A percentile compares a stretch with the other conserved stretches of the same genome.
Conservation (phyloP, 31 red algal species). For the Porphyra umbilicalis region DNA sequence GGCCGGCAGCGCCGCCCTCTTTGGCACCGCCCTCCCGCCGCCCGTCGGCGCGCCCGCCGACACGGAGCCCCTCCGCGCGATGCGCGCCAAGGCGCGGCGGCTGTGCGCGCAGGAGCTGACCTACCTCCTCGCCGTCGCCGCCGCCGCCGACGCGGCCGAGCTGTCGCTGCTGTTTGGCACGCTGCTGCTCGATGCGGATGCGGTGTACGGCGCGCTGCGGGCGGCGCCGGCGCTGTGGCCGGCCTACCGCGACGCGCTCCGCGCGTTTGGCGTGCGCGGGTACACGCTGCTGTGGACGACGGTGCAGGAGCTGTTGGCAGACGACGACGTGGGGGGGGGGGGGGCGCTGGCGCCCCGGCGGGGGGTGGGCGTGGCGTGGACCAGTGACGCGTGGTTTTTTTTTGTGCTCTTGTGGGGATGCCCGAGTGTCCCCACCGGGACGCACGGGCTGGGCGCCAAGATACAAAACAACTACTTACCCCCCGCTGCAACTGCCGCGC, state of each 20-base stretch:
- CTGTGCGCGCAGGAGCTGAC: slow-evolving; percentile 42
- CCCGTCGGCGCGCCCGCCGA: slow-evolving; percentile 33
- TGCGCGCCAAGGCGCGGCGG: slow-evolving; percentile 41
- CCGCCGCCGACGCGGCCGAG: slow-evolving; percentile 40
- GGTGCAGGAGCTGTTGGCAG: slow-evolving; percentile 34
- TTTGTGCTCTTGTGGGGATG: too few relatives aligned
- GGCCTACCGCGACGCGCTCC: slow-evolving; percentile 53
- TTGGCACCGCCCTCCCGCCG: slow-evolving; percentile 40
- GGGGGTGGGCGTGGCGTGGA: background rate
- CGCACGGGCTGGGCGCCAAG: too few relatives aligned
- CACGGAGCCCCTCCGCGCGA: slow-evolving; percentile 20
- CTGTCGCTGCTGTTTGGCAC: slow-evolving; percentile 59
- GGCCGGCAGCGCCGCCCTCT: slow-evolving; percentile 18
- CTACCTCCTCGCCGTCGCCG: slow-evolving; percentile 55
- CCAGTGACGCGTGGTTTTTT: too few relatives aligned
- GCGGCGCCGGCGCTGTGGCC: slow-evolving; percentile 36
- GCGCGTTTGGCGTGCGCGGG: slow-evolving; percentile 53
- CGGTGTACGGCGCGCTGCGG: slow-evolving; percentile 33
- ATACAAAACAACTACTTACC: too few relatives aligned
- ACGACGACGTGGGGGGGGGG: background rate
- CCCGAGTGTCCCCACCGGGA: too few relatives aligned
- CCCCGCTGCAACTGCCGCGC: too few relatives aligned
- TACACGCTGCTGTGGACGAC: slow-evolving; percentile 55
- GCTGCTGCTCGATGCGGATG: slow-evolving; percentile 46
- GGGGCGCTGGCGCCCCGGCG: background rate